phyloP scores from a whole-genome alignment of 768 basidiomycete species.

The Psilocybe cyanescens region DNA sequence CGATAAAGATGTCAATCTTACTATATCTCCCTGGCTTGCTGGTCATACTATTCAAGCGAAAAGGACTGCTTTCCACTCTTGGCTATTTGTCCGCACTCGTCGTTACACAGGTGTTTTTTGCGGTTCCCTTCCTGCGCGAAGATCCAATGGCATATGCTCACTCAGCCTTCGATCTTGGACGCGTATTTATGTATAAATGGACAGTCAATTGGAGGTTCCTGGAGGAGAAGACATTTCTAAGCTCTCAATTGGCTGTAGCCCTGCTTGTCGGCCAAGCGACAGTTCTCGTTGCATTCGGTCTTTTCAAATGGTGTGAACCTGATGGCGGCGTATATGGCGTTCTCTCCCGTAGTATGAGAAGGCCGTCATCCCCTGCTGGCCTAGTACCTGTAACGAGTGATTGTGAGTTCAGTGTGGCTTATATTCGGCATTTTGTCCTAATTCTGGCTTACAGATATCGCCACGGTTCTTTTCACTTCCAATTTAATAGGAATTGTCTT shows the following conservation, averaged over 20 bases:
- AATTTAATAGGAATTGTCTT: slow-evolving; percentile 92
- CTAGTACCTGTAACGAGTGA: slow-evolving; percentile 54
- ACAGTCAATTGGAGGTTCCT: slow-evolving; percentile 98
- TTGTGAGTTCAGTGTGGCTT: slow-evolving; percentile 50
- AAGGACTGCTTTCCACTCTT: slow-evolving; percentile 57
- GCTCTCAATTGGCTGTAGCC: slow-evolving; percentile 56
- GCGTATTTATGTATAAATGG: slow-evolving; percentile 94
- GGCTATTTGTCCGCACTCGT: slow-evolving; percentile 53
- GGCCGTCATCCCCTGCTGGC: slow-evolving; percentile 54
- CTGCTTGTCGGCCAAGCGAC: slow-evolving; percentile 71
- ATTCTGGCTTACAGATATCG: slow-evolving; percentile 55
- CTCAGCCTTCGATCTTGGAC: slow-evolving; percentile 84
- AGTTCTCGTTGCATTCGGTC: slow-evolving; percentile 65
- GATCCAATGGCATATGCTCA: slow-evolving; percentile 67
- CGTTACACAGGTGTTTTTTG: slow-evolving; percentile 62
- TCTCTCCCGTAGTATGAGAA: slow-evolving; percentile 54
- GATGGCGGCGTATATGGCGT: slow-evolving; percentile 71
- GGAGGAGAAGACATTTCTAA: slow-evolving; percentile 75
- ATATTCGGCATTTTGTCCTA: neutral
- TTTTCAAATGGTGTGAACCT: slow-evolving; percentile 73
- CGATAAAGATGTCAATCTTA: slow-evolving; percentile 93
- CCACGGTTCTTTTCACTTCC: slow-evolving; percentile 84
- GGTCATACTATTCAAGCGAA: slow-evolving; percentile 78
- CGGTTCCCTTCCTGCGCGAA: slow-evolving; percentile 68
- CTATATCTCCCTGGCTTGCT: slow-evolving; percentile 90